A percentile compares a stretch with the other conserved stretches of the same genome.
phyloP scores from a whole-genome alignment of 345 rosid genomes.

The Murraya koenigii region DNA sequence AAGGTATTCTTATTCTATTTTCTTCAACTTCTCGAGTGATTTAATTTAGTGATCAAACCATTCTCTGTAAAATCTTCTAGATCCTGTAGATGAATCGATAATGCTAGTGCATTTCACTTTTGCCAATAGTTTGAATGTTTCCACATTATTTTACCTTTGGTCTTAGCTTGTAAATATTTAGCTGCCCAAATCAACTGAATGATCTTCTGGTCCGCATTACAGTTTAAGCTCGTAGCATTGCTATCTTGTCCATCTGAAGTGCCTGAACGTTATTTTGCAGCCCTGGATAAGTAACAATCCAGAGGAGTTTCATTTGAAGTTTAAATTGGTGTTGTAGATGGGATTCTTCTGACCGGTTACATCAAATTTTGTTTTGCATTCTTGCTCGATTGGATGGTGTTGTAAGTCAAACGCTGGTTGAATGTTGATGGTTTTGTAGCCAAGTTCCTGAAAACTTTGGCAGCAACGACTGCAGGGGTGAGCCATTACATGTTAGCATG shows the following conservation, averaged over 20 bases:
- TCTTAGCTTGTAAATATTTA: background rate
- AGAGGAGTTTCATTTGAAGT: background rate
- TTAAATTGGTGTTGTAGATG: background rate
- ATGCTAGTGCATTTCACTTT: background rate
- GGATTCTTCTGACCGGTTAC: background rate
- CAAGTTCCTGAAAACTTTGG: background rate
- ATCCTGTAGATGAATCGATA: background rate
- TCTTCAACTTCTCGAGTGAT: background rate
- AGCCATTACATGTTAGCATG: conserved; percentile 1
- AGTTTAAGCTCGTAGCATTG: conserved; percentile 58
- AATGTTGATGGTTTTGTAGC: background rate
- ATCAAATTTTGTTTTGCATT: background rate
- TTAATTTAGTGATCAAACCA: too few relatives aligned
- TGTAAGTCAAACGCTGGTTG: background rate
- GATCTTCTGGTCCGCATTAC: conserved; percentile 7
- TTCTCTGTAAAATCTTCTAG: background rate
- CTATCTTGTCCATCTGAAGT: conserved; percentile 42
- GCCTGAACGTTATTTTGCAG: conserved; percentile 38
- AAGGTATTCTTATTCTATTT: conserved; percentile 36
- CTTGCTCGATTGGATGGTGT: background rate
- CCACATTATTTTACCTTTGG: too few relatives aligned
- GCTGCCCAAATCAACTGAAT: background rate
- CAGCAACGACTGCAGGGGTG: background rate
- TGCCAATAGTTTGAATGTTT: background rate
- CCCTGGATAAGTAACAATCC: conserved; percentile 5